These are phyloP conservation scores for Schizophyllum commune DNA, from an alignment of 1,284 basidiomycete genomes.

Conservation along the genomic window DNA sequence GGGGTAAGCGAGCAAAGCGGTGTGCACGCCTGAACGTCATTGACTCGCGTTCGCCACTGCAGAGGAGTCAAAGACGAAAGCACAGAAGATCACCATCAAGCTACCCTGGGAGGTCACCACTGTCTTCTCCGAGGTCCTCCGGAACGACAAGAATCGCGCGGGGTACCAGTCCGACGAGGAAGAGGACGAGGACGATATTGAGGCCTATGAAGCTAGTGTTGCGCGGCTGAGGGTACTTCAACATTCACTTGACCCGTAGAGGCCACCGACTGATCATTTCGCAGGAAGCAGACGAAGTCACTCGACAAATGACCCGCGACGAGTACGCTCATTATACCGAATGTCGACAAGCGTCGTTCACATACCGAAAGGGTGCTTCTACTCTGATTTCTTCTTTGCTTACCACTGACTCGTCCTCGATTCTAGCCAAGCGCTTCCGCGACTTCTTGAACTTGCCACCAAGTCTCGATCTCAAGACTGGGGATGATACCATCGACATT, in stretches of 20 bases:
- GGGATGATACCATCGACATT: conserved; percentile 95
- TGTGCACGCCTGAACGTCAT: neutral
- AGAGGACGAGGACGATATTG: conserved; percentile 93
- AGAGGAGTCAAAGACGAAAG: conserved; percentile 81
- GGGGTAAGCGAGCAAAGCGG: conserved; percentile 51
- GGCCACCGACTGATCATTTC: neutral
- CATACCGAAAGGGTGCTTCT: conserved; percentile 82
- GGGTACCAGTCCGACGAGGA: conserved; percentile 83
- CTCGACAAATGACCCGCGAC: conserved; percentile 92
- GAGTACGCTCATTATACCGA: conserved; percentile 98
- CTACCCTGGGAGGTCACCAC: conserved; percentile 95
- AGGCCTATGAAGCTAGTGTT: conserved; percentile 92
- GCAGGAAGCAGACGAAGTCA: conserved; percentile 92
- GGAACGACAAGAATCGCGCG: conserved; percentile 28
- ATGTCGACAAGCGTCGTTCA: conserved; percentile 95
- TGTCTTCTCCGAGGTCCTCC: conserved; percentile 82
- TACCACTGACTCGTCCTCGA: neutral
- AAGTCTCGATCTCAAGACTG: conserved; percentile 85
- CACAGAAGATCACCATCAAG: conserved; percentile 91
- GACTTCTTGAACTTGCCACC: conserved; percentile 92
- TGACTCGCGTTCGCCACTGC: conserved; percentile 1
- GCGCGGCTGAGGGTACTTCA: conserved; percentile 67
- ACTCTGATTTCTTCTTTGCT: neutral
- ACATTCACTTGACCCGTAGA: neutral
- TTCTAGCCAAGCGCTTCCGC: conserved; percentile 83